Evolutionary conservation across 106 monocot species (phyloP), one percentile per base, ranked within the genome.

Genomic region (Dendrobium officinale): DNA sequence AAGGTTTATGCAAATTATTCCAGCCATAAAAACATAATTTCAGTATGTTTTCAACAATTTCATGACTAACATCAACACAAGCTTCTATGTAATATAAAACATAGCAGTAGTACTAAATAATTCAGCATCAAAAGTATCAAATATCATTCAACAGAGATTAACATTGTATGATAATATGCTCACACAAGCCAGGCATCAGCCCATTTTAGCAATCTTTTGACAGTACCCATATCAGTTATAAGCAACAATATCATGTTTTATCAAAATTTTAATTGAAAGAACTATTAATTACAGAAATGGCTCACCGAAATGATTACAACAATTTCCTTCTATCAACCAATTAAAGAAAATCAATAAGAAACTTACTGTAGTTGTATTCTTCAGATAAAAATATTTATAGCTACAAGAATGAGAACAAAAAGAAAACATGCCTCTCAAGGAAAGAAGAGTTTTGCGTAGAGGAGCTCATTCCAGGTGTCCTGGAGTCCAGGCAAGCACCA

Each of bases 401-500:
- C 8, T 70, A 70, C 70, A 70, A 11, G 70, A 70, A 70, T 29
- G 70, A 70, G 4, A 33, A 70, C 26, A 67, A 37, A 70, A 70
- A 51, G 16, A 37, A 70, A 37, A 0, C 1, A 33, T 33, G 70
- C 13, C 37, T 70, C 24, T 78, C 48, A 90, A 24, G 87, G 86
- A 45, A 77, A 87, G 54, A 93, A 87, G 19, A 93, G 84, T 58
- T 87, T 86, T 5, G 91, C 81, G 29, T 91, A 93, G 41, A 93
- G 79, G 47, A 93, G 84, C 77, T 91, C 86, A 44, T 93, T 93
- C 93, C 93, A 93, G 0, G 86, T 89, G 79, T 93, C 93, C 70
- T 89, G 93, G 19, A 93, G 86, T 0, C 93, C 93, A 0, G 93
- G 93, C 81, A 93, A 78, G 73, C 93, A 93, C 93, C 93, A 93